Evolutionary conservation across 1,284 basidiomycete species (phyloP), one percentile per base, ranked within the genome.

Genomic region (Uromyces viciae-fabae): DNA sequence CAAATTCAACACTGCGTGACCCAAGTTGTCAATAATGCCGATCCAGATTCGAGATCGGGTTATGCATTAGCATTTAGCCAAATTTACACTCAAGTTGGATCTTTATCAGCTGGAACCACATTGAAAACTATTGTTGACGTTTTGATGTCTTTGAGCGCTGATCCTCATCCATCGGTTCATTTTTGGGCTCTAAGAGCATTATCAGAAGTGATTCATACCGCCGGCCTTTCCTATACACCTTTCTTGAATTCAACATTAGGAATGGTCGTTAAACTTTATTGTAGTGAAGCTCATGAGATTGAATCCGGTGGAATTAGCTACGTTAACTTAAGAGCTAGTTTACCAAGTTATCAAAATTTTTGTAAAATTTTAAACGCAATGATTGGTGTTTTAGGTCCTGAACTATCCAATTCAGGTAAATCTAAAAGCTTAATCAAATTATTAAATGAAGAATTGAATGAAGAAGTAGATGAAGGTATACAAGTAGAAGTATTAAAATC

Each of bases 51-150:
- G 17, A 91, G 97, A 36, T 95, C 96, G 7, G 97, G 97, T 1
- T 98, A 95, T 84, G 94, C 95, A 0, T 86, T 95, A 25, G 93
- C 95, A 0, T 95, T 99, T 83, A 95, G 95, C n/a, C 89, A 94
- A 8, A 94, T 99, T 64, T 98, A 98, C 86, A 91, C 90, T 75
- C 90, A 94, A 83, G 95, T 99, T 46, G 97, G 97, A 19, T 94
- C 95, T 49, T 89, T 99, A 28, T 93, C 93, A 4, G 96, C 95
- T 7, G 94, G 94, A 0, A 94, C 97, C 0, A 89, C 98, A 19
- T 89, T 99, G 81, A 98, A 98, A 87, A 98, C 96, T 0, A 94
- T 96, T 0, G 92, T 98, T 83, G 95, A 98, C 84, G 92, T 99
- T 78, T 88, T 98, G 68, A 94, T 98, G 91, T 98, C 95, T 1